A percentile compares a stretch with the other conserved stretches of the same genome.
Evolutionary conservation across 495 filamentous ascomycete species (phyloP).

Genomic region (Achaetomiella virescens): DNA sequence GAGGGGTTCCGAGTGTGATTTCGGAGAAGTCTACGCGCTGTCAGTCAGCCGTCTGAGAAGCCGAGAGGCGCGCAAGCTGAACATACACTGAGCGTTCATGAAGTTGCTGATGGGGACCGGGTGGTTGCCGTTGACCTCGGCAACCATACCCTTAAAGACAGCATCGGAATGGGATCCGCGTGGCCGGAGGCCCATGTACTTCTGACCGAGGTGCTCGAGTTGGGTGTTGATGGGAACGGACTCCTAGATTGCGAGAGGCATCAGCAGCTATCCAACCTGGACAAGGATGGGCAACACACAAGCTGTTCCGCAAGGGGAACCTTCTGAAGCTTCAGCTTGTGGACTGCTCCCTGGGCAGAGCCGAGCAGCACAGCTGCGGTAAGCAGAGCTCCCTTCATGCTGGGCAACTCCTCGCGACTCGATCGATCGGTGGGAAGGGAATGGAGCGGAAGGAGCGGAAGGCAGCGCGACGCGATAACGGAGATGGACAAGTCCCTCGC

Average conservation of each 20-base stretch:
- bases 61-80: too few species aligned
- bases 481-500: background rate
- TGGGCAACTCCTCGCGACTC: slow-evolving; percentile 24
- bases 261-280: slow-evolving; percentile 6
- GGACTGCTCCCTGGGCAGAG: slow-evolving; percentile 73
- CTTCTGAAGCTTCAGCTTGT: slow-evolving; percentile 97
- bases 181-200: slow-evolving; percentile 86
- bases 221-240: slow-evolving; percentile 75
- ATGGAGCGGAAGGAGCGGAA: background rate
- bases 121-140: slow-evolving; percentile 64
- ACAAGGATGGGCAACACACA: slow-evolving; percentile 46
- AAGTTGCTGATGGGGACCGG: slow-evolving; percentile 92
- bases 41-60: background rate
- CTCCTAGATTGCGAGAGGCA: slow-evolving; percentile 43
- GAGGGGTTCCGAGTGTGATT: slow-evolving; percentile 84
- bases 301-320: slow-evolving; percentile 87
- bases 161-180: slow-evolving; percentile 56
- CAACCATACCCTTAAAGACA: slow-evolving; percentile 68
- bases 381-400: slow-evolving; percentile 76
- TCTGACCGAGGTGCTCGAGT: slow-evolving; percentile 73
- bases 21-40: slow-evolving; percentile 79
- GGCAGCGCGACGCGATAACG: background rate
- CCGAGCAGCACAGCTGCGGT: slow-evolving; percentile 78
- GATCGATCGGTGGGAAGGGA: background rate
- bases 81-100: slow-evolving; percentile 95